Base-by-base conservation (phyloP, 371 early-diverging fungal genomes). In the Batrachochytrium dendrobatidis region DNA sequence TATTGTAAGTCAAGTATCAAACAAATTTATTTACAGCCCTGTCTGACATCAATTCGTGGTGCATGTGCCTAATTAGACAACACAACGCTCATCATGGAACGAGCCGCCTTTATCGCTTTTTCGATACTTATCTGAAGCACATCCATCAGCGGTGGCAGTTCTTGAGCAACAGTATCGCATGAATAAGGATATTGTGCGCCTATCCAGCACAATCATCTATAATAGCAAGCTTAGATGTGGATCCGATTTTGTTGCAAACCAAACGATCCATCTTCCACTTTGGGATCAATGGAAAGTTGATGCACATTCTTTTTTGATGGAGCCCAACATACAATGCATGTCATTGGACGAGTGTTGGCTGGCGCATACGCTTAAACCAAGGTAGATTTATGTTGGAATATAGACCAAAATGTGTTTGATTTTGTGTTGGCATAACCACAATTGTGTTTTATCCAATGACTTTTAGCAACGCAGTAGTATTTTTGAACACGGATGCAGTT, bases 81-180 rank as follows among this genome's bases (percentile, higher is more conserved):
- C 15, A 55, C 33, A 22, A 2, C 6, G 20, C 24, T 5, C 46
- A 12, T 7, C 12, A 5, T 26, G 4, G 46, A 34, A 32, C 12
- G 63, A 65, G 8, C 20, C 62, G 17, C 18, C 62, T 22, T 25
- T 75, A 26, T 90, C 90, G 5, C 70, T 96, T 48, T 97, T 97
- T 68, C 79, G 85, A 51, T 69, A 75, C 1, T 75, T 96, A 1
- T 85, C 88, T 1, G 87, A 92, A 62, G 83, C 82, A 5, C 86
- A 93, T 59, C 94, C 95, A 0, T 75, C 81, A 29, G 76, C 94
- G 0, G 81, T 93, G 8, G 82, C 78, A 12, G 76, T 72, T n/a
- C 75, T 99, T 25, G 80, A 83, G 55, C 80, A 83, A 51, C 99
- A 99, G 69, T 99, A 99, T 63, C 86, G 99, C 29, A 99, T 99